These are phyloP conservation scores for Gossypium arboreum DNA, from an alignment of 345 rosid genomes.

Conservation along the genomic window DNA sequence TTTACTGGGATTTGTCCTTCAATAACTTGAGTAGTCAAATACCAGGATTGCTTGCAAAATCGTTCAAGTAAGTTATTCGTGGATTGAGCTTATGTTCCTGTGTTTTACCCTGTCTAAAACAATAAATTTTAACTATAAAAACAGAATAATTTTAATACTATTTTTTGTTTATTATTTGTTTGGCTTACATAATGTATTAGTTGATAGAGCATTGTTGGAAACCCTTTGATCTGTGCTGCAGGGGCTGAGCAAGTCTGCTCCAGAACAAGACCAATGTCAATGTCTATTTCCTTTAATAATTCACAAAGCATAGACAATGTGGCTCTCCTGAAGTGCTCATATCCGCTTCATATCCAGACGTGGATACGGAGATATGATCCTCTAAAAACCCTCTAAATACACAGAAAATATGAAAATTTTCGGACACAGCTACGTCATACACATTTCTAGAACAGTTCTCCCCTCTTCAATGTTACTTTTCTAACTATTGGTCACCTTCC, in stretches of 20 bases:
- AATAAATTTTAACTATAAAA: neutral
- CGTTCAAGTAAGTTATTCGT: constrained; percentile 57
- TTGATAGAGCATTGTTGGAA: constrained; percentile 66
- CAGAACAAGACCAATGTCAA: constrained; percentile 48
- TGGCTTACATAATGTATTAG: neutral
- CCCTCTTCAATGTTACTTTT: too few relatives aligned
- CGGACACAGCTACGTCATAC: too few relatives aligned
- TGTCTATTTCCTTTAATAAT: constrained; percentile 38
- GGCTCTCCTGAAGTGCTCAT: too few relatives aligned
- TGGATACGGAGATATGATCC: too few relatives aligned
- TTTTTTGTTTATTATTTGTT: constrained; percentile 1
- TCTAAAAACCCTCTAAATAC: too few relatives aligned
- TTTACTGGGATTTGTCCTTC: constrained; percentile 53
- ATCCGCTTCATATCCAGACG: too few relatives aligned
- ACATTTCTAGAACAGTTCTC: too few relatives aligned
- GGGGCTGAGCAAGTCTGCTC: constrained; percentile 62
- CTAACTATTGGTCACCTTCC: too few relatives aligned
- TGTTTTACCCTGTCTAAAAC: constrained; percentile 10
- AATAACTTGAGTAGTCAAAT: constrained; percentile 61
- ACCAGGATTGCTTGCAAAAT: constrained; percentile 45
- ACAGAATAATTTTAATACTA: neutral
- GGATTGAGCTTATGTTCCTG: neutral
- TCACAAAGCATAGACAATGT: constrained; percentile 39
- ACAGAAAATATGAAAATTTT: too few relatives aligned
- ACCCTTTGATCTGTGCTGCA: constrained; percentile 65